Conservation (phyloP, 2,329 filamentous ascomycete genomes). For the Colletotrichum musicola region DNA sequence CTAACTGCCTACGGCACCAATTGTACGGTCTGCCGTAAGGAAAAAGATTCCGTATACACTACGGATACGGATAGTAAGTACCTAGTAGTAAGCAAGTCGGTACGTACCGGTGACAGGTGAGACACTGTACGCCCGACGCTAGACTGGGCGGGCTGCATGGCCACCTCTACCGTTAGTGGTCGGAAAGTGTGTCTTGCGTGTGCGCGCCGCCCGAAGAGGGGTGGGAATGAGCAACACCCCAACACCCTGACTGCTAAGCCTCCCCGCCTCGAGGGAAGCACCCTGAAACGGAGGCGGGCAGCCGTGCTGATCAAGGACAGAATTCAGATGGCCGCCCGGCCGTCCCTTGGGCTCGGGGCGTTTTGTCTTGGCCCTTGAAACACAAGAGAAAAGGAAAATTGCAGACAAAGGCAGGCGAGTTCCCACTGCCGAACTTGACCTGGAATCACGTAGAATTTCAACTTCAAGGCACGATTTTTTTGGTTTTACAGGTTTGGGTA, state of each 20-base stretch:
- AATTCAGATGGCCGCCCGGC: conserved; percentile 21
- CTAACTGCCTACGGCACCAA: too few species aligned
- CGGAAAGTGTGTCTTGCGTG: conserved; percentile 12
- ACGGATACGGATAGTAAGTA: background rate
- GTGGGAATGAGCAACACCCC: background rate
- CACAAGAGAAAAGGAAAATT: conserved; percentile 19
- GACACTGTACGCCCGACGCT: conserved; percentile 34
- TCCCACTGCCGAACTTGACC: background rate
- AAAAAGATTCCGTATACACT: too few species aligned
- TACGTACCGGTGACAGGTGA: background rate
- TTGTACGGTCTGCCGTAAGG: too few species aligned
- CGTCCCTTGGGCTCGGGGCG: conserved; percentile 29
- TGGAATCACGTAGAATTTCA: background rate
- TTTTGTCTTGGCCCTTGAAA: conserved; percentile 39
- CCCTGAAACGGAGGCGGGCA: conserved; percentile 28
- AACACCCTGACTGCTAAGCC: conserved; percentile 14
- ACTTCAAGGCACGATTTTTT: too few species aligned
- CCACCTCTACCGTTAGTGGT: conserved; percentile 14
- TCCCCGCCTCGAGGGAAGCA: conserved; percentile 19
- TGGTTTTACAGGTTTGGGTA: background rate
- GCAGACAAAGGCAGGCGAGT: background rate
- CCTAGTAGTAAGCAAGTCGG: too few species aligned
- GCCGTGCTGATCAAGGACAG: conserved; percentile 17
- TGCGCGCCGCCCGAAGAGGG: background rate
- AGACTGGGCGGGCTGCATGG: conserved; percentile 20